Conservation (phyloP, 2,329 filamentous ascomycete genomes). For the Curvularia eragrostidis region DNA sequence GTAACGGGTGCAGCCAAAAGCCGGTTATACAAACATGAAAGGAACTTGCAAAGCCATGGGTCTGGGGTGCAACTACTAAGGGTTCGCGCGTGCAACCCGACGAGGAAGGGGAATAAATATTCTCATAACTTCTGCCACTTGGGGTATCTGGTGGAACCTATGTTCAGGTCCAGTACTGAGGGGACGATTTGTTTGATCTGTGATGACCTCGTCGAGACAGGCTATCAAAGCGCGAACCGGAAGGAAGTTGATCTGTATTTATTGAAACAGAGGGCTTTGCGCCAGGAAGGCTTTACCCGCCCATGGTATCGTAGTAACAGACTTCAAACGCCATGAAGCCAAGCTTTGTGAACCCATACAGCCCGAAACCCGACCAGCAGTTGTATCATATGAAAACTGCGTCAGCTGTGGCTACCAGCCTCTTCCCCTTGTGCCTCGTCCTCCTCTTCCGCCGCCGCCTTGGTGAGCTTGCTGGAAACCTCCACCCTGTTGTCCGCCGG, state of each 20-base stretch:
- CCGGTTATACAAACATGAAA: neutral
- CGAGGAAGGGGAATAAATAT: neutral
- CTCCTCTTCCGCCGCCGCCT: conserved; percentile 37
- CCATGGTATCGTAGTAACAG: conserved; percentile 32
- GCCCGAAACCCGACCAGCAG: neutral
- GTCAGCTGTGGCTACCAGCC: conserved; percentile 27
- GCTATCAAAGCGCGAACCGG: neutral
- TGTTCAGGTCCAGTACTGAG: neutral
- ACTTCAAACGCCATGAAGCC: conserved; percentile 28
- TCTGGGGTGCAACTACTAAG: neutral
- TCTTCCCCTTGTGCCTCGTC: conserved; percentile 33
- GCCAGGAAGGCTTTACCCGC: conserved; percentile 17
- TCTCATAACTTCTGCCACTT: neutral
- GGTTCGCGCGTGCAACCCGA: neutral
- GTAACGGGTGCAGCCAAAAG: conserved; percentile 11
- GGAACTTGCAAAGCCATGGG: neutral
- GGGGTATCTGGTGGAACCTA: too few species aligned
- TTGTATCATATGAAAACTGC: neutral
- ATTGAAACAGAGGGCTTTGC: conserved; percentile 15
- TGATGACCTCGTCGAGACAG: neutral
- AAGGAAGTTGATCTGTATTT: conserved; percentile 13
- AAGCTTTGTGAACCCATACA: conserved; percentile 2
- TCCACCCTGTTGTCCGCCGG: conserved; percentile 35
- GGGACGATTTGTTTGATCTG: neutral
- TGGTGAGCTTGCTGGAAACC: conserved; percentile 41